Conservation (phyloP, 1,139 yeast genomes). For the Tardiomyces digboiensis region DNA sequence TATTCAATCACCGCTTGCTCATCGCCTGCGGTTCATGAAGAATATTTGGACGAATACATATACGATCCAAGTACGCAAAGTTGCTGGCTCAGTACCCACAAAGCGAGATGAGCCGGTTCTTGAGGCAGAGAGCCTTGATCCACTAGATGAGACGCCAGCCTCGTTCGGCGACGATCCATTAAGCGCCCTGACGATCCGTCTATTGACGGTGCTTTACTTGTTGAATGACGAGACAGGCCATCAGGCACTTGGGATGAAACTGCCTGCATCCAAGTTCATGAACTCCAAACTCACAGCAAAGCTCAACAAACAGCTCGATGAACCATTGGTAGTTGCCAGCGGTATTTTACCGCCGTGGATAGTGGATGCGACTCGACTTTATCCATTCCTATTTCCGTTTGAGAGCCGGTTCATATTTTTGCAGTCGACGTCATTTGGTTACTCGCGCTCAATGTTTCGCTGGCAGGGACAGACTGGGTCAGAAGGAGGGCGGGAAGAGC, state of each 20-base stretch:
- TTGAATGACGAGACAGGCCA: conserved; percentile 24
- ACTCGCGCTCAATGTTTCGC: conserved; percentile 69
- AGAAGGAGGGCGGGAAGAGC: conserved; percentile 7
- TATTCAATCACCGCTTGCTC: background rate
- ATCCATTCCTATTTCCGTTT: conserved; percentile 78
- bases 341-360: conserved; percentile 88
- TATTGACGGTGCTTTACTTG: conserved; percentile 45
- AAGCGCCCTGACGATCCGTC: conserved; percentile 42
- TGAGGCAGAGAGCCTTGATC: conserved; percentile 27
- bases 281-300: conserved; percentile 85
- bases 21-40: conserved; percentile 8
- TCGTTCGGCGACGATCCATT: conserved; percentile 34
- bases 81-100: conserved; percentile 19
- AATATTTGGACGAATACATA: conserved; percentile 52
- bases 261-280: conserved; percentile 37
- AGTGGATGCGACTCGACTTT: conserved; percentile 57
- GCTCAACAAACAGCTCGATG: conserved; percentile 79
- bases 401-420: conserved; percentile 71
- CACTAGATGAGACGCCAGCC: conserved; percentile 18
- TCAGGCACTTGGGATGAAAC: conserved; percentile 2
- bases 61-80: conserved; percentile 42
- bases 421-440: conserved; percentile 88
- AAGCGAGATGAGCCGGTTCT: conserved; percentile 7
- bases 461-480: conserved; percentile 52
- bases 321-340: conserved; percentile 81